Conservation (phyloP, 495 filamentous ascomycete genomes). For the Xylaria telfairii region DNA sequence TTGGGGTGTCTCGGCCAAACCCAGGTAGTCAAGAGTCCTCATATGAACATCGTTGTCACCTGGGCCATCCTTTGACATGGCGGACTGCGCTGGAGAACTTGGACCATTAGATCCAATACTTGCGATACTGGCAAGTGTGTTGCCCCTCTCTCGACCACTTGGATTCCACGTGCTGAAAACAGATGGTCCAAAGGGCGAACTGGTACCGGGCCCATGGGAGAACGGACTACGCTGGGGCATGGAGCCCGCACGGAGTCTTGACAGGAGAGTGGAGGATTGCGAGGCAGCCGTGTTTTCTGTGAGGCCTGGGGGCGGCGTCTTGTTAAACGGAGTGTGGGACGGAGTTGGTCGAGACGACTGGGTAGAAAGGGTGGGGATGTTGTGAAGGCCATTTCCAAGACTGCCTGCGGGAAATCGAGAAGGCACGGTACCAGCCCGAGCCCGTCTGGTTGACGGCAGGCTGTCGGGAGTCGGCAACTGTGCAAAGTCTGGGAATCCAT, state of each 20-base stretch:
- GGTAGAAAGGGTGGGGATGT: slow-evolving; percentile 70
- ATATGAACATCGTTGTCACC: slow-evolving; percentile 84
- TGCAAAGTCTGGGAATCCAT: slow-evolving; percentile 91
- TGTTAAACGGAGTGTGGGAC: slow-evolving; percentile 84
- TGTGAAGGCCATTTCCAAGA: slow-evolving; percentile 62
- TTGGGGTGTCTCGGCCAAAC: slow-evolving; percentile 92
- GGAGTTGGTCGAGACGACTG: slow-evolving; percentile 89
- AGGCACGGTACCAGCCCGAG: slow-evolving; percentile 94
- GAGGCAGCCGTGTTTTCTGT: slow-evolving; percentile 66
- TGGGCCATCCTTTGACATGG: slow-evolving; percentile 86
- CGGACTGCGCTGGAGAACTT: slow-evolving; percentile 85
- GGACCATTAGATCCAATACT: slow-evolving; percentile 78
- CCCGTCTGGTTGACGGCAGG: slow-evolving; percentile 66
- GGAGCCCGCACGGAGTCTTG: slow-evolving; percentile 89
- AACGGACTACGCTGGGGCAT: slow-evolving; percentile 88
- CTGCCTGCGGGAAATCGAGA: slow-evolving; percentile 84
- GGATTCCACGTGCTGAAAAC: slow-evolving; percentile 89
- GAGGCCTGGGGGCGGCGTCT: slow-evolving; percentile 73
- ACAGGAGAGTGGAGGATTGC: slow-evolving; percentile 74
- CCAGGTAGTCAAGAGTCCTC: slow-evolving; percentile 93
- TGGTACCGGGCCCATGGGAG: slow-evolving; percentile 56
- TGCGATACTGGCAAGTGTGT: slow-evolving; percentile 84
- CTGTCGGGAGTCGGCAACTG: slow-evolving; percentile 64
- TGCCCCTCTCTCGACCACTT: slow-evolving; percentile 72
- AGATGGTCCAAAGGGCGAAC: slow-evolving; percentile 81